phyloP scores from a whole-genome alignment of 768 basidiomycete species.

The Suillus subalutaceus region DNA sequence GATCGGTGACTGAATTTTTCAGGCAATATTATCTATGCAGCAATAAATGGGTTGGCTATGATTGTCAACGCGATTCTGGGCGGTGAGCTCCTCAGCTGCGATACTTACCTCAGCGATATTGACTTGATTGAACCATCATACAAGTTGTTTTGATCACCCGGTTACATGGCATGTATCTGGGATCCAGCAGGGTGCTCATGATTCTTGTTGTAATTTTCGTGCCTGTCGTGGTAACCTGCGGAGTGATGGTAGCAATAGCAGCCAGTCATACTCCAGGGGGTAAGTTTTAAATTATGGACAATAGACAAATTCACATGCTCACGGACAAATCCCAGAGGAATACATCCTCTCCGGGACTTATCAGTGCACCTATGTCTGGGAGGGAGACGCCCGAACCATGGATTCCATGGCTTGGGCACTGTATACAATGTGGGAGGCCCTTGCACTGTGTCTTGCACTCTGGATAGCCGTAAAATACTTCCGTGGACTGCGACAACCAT shows the following conservation, averaged over 20 bases:
- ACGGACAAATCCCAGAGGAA: background rate
- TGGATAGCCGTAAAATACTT: background rate
- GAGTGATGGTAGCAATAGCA: background rate
- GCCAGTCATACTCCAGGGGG: background rate
- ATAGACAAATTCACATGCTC: background rate
- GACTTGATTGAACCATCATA: background rate
- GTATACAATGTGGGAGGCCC: background rate
- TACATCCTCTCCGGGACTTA: background rate
- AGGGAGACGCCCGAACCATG: background rate
- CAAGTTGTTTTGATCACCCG: background rate
- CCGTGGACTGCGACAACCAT: background rate
- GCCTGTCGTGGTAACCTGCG: background rate
- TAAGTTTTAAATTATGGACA: background rate
- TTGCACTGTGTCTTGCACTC: background rate
- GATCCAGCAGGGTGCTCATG: background rate
- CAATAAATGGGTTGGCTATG: background rate
- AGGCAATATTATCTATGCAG: background rate
- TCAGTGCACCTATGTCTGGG: background rate
- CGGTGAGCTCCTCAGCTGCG: background rate
- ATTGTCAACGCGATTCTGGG: background rate
- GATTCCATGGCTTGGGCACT: background rate
- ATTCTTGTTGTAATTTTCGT: background rate
- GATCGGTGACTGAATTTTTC: background rate
- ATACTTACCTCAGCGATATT: background rate
- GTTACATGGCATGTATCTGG: constrained; percentile 2